These are phyloP conservation scores for Ogataea polymorpha DNA, from an alignment of 805 yeast species.

Conservation along the genomic window DNA sequence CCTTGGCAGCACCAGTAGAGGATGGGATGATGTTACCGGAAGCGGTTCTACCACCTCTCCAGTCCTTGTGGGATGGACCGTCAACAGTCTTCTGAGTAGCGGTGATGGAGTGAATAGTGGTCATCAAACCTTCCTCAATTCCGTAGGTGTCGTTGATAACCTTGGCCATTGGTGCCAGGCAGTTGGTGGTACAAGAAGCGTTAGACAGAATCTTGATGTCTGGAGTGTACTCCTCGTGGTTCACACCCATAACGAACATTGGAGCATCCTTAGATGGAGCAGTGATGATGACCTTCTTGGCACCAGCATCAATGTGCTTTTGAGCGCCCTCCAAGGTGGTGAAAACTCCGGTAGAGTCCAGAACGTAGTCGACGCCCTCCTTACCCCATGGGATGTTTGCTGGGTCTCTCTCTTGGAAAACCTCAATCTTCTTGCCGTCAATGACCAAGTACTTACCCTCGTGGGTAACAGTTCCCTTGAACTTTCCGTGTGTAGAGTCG, in stretches of 20 bases:
- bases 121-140: slow-evolving; percentile 89
- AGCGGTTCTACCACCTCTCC: slow-evolving; percentile 99
- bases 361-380: slow-evolving; percentile 77
- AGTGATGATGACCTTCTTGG: slow-evolving; percentile 91
- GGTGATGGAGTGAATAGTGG: slow-evolving; percentile 94
- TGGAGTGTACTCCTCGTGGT: slow-evolving; percentile 71
- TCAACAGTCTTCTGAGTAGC: slow-evolving; percentile 96
- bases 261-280: slow-evolving; percentile 95
- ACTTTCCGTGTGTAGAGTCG: slow-evolving; percentile 90
- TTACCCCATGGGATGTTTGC: slow-evolving; percentile 85
- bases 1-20: slow-evolving; percentile 97
- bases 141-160: slow-evolving; percentile 82
- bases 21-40: slow-evolving; percentile 94
- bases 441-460: slow-evolving; percentile 61
- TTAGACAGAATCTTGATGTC: slow-evolving; percentile 79
- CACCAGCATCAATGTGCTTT: slow-evolving; percentile 86
- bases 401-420: slow-evolving; percentile 84
- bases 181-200: slow-evolving; percentile 95
- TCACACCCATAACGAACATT: slow-evolving; percentile 93
- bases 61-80: slow-evolving; percentile 96
- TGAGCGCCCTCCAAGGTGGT: slow-evolving; percentile 76
- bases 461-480: slow-evolving; percentile 64
- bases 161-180: slow-evolving; percentile 93
- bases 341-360: slow-evolving; percentile 95
- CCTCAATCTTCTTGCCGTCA: slow-evolving; percentile 63